These are phyloP conservation scores for Ogataea hybrid DNA, from an alignment of 1,139 yeast species.

Conservation along the genomic window DNA sequence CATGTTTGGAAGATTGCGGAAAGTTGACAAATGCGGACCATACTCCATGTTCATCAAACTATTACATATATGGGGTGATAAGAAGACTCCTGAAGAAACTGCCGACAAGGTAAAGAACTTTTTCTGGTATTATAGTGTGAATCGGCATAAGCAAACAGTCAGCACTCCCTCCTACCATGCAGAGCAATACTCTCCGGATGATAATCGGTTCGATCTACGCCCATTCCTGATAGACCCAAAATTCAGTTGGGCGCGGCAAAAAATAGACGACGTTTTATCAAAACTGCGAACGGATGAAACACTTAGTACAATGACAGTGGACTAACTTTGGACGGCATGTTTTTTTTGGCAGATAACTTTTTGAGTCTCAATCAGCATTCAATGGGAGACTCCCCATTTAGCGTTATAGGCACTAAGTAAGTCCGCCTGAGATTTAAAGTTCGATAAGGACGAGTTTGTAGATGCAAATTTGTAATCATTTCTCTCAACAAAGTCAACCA, in stretches of 20 bases:
- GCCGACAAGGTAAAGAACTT: constrained; percentile 92
- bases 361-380: no score
- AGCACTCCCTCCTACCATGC: constrained; percentile 97
- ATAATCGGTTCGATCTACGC: constrained; percentile 89
- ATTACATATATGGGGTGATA: constrained; percentile 89
- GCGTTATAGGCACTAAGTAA: constrained; percentile 42
- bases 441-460: constrained; percentile 2
- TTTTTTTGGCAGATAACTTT: no score
- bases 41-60: constrained; percentile 88
- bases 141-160: constrained; percentile 96
- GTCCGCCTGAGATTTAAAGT: constrained; percentile 29
- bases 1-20: constrained; percentile 86
- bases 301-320: constrained; percentile 43
- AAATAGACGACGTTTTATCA: constrained; percentile 75
- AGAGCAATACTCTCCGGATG: constrained; percentile 97
- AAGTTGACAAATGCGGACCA: constrained; percentile 94
- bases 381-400: constrained; percentile 52
- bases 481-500: no score
- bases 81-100: constrained; percentile 74
- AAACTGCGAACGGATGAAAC: constrained; percentile 40
- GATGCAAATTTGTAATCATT: constrained; percentile 6
- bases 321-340: no score
- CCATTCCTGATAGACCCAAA: constrained; percentile 93
- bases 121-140: constrained; percentile 90
- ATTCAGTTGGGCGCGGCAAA: constrained; percentile 85